Percentiles rank a stretch among this genome's conserved stretches.
phyloP scores from a whole-genome alignment of 345 rosid genomes.

The Schrenkiella parvula region DNA sequence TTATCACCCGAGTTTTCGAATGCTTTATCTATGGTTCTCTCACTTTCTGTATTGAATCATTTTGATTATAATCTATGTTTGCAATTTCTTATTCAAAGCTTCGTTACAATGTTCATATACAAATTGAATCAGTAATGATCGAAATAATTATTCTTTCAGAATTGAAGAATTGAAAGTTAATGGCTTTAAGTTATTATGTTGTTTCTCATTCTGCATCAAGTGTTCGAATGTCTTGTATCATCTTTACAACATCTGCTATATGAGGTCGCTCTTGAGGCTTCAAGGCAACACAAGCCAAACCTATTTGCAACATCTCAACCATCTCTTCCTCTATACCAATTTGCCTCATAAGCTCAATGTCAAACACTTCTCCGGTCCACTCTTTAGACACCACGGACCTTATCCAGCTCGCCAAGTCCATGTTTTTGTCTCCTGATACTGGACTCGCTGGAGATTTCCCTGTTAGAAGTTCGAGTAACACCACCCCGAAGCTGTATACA shows the following conservation, averaged over 20 bases:
- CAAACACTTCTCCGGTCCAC: conserved; percentile 87
- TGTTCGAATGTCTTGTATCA: conserved; percentile 52
- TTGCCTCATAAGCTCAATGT: conserved; percentile 55
- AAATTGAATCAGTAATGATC: background rate
- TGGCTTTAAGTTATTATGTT: conserved; percentile 5
- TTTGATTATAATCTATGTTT: background rate
- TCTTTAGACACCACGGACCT: conserved; percentile 69
- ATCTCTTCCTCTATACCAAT: conserved; percentile 56
- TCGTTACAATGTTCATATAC: background rate
- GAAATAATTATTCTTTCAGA: background rate
- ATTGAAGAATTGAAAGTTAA: conserved; percentile 23
- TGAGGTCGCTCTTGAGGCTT: conserved; percentile 57
- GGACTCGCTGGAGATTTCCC: conserved; percentile 62
- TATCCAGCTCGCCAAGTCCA: conserved; percentile 74
- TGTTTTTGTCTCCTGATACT: conserved; percentile 39
- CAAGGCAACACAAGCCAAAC: conserved; percentile 56
- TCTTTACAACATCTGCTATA: conserved; percentile 45
- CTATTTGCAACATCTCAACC: conserved; percentile 80
- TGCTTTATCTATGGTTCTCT: background rate
- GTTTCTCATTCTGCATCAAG: conserved; percentile 40
- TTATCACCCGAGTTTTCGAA: background rate
- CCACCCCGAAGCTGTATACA: conserved; percentile 77
- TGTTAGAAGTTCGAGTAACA: conserved; percentile 69
- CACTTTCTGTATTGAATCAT: conserved; percentile 9
- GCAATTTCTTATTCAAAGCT: background rate